A percentile compares a stretch with the other conserved stretches of the same genome.
Evolutionary conservation across 1,284 basidiomycete genomes (phyloP).

Genomic region (Cryptococcus sp.): DNA sequence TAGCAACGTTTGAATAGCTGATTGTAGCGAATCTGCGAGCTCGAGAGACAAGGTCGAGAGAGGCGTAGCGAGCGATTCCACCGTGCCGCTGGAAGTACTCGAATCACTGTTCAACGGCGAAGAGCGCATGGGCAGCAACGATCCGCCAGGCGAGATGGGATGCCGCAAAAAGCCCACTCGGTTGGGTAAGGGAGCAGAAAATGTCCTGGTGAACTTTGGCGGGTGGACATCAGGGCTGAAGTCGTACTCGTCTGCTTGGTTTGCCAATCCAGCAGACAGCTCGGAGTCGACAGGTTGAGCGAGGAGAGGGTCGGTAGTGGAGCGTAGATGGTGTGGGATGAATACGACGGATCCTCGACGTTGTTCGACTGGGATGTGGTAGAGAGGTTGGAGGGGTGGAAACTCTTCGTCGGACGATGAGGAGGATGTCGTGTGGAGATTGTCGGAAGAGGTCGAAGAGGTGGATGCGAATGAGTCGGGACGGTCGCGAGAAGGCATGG

Average conservation of each 20-base stretch:
- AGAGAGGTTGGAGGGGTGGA: background rate
- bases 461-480: conserved; percentile 36
- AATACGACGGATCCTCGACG: conserved; percentile 7
- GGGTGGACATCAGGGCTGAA: conserved; percentile 5
- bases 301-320: conserved; percentile 13
- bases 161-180: conserved; percentile 26
- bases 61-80: background rate
- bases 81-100: conserved; percentile 3
- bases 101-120: background rate
- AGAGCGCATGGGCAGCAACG: conserved; percentile 8
- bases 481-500: conserved; percentile 4
- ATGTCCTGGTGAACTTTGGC: conserved; percentile 26
- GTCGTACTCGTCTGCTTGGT: conserved; percentile 8
- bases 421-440: conserved; percentile 21
- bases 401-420: conserved; percentile 16
- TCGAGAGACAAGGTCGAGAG: conserved; percentile 51
- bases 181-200: conserved; percentile 33
- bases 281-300: conserved; percentile 17
- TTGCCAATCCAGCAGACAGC: conserved; percentile 6
- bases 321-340: conserved; percentile 9
- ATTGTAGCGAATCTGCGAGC: conserved; percentile 78
- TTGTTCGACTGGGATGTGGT: background rate
- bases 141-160: conserved; percentile 16
- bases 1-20: conserved; percentile 78
- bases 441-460: conserved; percentile 32